Evolutionary conservation across 140 eudicot genomes (phyloP).

Genomic region (Anethum foeniculum): DNA sequence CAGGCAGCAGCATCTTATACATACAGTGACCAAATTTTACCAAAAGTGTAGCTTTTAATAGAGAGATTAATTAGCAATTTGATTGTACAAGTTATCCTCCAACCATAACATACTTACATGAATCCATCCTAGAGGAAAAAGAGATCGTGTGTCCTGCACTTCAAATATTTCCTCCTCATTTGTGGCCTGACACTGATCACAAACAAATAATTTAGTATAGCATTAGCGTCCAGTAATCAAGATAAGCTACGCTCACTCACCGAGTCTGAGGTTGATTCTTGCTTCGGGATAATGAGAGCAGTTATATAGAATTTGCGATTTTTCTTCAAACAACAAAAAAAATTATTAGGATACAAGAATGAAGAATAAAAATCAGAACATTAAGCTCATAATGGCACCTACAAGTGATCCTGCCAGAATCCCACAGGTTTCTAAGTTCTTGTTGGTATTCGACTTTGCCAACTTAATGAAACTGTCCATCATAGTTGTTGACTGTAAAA

Average conservation of each 20-base stretch:
- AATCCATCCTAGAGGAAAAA: conserved; percentile 96
- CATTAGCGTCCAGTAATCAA: not conserved
- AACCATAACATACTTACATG: conserved; percentile 56
- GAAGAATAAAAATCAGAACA: not conserved
- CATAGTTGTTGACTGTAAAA: conserved; percentile 66
- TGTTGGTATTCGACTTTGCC: conserved; percentile 81
- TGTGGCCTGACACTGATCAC: conserved; percentile 81
- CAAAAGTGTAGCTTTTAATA: not conserved
- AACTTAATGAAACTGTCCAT: conserved; percentile 87
- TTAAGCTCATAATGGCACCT: conserved; percentile 18
- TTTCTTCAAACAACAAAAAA: conserved; percentile 41
- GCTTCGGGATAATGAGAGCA: conserved; percentile 95
- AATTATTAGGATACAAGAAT: conserved; percentile 11
- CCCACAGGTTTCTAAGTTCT: conserved; percentile 88
- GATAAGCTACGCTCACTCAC: conserved; percentile 34
- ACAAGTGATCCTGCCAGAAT: conserved; percentile 97
- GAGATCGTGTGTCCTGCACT: conserved; percentile 83
- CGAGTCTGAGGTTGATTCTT: conserved; percentile 88
- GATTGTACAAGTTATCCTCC: not conserved
- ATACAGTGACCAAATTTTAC: not conserved
- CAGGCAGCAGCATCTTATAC: not conserved
- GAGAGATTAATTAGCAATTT: not conserved
- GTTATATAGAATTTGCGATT: conserved; percentile 80
- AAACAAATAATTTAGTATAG: conserved; percentile 10
- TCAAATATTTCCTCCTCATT: conserved; percentile 99